Percentiles rank a stretch among this genome's conserved stretches.
Conservation (phyloP, 768 basidiomycete genomes). For the Russula sp. region DNA sequence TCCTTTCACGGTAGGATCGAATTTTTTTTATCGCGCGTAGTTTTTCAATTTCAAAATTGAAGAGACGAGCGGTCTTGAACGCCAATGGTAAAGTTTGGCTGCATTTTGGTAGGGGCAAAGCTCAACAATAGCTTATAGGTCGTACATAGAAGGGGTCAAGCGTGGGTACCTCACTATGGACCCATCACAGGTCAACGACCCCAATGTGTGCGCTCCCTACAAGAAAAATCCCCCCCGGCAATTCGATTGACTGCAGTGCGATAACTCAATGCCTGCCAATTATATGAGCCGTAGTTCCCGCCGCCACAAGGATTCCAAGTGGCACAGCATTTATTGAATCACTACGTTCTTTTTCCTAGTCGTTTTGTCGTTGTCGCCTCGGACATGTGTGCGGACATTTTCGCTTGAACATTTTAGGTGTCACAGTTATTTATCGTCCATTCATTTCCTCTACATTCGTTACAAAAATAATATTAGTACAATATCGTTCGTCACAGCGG, state of each 20-base stretch:
- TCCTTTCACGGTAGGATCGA: neutral
- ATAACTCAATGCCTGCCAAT: neutral
- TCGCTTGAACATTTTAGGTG: neutral
- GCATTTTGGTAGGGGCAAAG: neutral
- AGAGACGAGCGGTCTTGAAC: slow-evolving; percentile 42
- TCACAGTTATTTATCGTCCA: neutral
- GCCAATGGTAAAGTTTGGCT: slow-evolving; percentile 50
- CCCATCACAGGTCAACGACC: slow-evolving; percentile 49
- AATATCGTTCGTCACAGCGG: no score
- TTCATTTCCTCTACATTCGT: neutral
- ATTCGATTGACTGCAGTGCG: neutral
- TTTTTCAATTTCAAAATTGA: slow-evolving; percentile 78
- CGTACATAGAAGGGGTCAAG: slow-evolving; percentile 56
- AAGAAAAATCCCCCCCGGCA: neutral
- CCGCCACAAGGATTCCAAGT: neutral
- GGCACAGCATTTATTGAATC: neutral
- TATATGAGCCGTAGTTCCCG: neutral
- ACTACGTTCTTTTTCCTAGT: neutral
- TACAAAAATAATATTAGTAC: no score
- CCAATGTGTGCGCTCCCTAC: slow-evolving; percentile 50
- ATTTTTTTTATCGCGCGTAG: slow-evolving; percentile 27
- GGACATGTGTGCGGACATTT: neutral
- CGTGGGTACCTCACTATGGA: slow-evolving; percentile 59
- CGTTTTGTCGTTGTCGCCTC: neutral
- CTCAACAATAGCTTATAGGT: slow-evolving; percentile 35